phyloP scores from a whole-genome alignment of 192 early-diverging fungal species.

The Backusella psychrophila region DNA sequence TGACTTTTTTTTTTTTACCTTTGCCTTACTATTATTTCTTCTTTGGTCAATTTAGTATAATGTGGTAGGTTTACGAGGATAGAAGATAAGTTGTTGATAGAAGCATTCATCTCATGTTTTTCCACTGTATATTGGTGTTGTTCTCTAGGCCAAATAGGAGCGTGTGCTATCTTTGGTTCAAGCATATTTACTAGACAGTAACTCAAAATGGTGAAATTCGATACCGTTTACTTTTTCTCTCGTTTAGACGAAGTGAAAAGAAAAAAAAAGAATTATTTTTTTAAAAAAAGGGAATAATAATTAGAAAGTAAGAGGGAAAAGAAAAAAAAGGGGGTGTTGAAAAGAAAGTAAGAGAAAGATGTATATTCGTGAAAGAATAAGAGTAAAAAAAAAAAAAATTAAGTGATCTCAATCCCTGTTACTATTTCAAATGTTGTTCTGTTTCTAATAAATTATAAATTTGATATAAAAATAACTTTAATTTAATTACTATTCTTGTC shows the following conservation, averaged over 20 bases:
- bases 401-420: neutral
- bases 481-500: neutral
- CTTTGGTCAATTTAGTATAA: neutral
- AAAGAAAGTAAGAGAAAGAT: neutral
- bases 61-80: neutral
- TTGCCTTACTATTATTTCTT: neutral
- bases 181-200: neutral
- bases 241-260: neutral
- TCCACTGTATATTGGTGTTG: neutral
- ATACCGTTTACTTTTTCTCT: neutral
- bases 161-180: neutral
- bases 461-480: neutral
- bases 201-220: neutral
- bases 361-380: neutral
- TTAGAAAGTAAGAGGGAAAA: neutral
- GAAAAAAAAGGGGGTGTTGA: neutral
- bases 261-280: neutral
- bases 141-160: neutral
- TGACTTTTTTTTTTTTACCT: neutral
- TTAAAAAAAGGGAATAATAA: neutral
- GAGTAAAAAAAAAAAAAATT: neutral
- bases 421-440: neutral
- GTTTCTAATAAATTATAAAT: neutral
- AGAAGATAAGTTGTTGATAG: neutral
- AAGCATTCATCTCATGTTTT: neutral